Evolutionary conservation across 2,329 filamentous ascomycete species (phyloP), one percentile per base, ranked within the genome.

Genomic region (Talaromyces sp.): DNA sequence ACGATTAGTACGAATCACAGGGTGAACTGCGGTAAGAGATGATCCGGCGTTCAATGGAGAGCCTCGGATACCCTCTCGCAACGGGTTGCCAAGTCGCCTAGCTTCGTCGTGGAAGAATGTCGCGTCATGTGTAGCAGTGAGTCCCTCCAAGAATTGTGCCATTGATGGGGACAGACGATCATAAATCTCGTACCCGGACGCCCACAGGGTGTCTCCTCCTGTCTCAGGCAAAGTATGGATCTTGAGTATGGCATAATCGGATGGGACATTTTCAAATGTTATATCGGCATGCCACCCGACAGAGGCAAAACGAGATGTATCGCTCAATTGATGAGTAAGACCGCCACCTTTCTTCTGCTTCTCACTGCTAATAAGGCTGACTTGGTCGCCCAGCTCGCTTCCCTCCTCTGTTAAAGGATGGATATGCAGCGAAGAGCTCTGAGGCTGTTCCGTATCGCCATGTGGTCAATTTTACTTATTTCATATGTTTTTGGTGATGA

Each of bases 1-100:
- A 61, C 59, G 86, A 68, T 89, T 88, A 1, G 86, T 88, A 15
- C 86, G 81, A 8, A 88, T 79, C 0, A 87, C 80, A 0, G 85
- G 85, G 69, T 88, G 86, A 0, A 81, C 74, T 0, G 85, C 81
- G 22, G 75, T 76, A n/a, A 88, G 73, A 1, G 82, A 76, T 2
- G 71, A 71, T 8, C 86, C 86, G 2, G 84, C 74, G 70, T 88
- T 88, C 68, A 83, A 79, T 0, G 86, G 84, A 0, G 82, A 77
- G 2, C 85, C 85, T 22, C 86, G 78, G 17, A 78, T 74, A 43
- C 45, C 56, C 17, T 61, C 43, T 31, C 56, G 33, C 43, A 64
- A 10, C 17, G 33, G 43, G 17, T 60, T 60, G 3, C 56, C 54
- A 11, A 62, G 49, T 37, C 59, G 15, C 45, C 19, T 37, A 22